Percentiles rank a stretch among this genome's conserved stretches.
Evolutionary conservation across 768 basidiomycete genomes (phyloP).

Genomic region (Fistulinella prunicolor): DNA sequence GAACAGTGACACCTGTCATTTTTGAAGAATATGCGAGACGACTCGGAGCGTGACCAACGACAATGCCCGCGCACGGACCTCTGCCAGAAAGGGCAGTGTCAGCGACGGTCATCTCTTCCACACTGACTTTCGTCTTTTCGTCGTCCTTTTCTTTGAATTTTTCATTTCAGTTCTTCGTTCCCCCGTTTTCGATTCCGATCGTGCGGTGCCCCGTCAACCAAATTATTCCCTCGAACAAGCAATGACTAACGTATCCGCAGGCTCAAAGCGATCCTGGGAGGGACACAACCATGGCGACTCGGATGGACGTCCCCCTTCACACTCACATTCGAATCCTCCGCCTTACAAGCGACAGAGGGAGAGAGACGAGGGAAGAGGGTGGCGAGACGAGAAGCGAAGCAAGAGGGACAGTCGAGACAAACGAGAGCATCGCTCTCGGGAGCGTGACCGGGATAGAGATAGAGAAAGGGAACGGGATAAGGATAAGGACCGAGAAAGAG

Average conservation of each 20-base stretch:
- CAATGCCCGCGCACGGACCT: conserved; percentile 21
- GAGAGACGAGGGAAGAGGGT: conserved; percentile 56
- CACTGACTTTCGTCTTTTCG: neutral
- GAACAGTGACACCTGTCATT: too few species aligned
- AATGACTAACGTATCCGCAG: conserved; percentile 83
- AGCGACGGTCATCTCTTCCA: neutral
- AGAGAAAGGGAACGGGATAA: conserved; percentile 33
- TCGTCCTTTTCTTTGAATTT: too few species aligned
- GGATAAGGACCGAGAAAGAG: conserved; percentile 35
- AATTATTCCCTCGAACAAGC: conserved; percentile 37
- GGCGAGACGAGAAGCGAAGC: conserved; percentile 55
- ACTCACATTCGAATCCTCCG: conserved; percentile 2
- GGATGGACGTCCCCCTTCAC: conserved; percentile 24
- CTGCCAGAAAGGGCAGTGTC: neutral
- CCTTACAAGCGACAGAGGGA: conserved; percentile 53
- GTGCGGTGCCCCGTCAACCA: conserved; percentile 81
- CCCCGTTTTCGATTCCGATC: conserved; percentile 40
- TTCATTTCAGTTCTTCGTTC: conserved; percentile 1
- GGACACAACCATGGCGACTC: conserved; percentile 42
- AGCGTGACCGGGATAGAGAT: conserved; percentile 33
- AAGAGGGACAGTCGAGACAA: conserved; percentile 40
- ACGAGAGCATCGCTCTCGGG: conserved; percentile 34
- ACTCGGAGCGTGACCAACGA: too few species aligned
- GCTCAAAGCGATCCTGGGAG: conserved; percentile 78
- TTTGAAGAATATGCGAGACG: too few species aligned